Evolutionary conservation across 352 stramenopile genomes (phyloP), one percentile per base, ranked within the genome.

Genomic region (Plasmopara muralis): DNA sequence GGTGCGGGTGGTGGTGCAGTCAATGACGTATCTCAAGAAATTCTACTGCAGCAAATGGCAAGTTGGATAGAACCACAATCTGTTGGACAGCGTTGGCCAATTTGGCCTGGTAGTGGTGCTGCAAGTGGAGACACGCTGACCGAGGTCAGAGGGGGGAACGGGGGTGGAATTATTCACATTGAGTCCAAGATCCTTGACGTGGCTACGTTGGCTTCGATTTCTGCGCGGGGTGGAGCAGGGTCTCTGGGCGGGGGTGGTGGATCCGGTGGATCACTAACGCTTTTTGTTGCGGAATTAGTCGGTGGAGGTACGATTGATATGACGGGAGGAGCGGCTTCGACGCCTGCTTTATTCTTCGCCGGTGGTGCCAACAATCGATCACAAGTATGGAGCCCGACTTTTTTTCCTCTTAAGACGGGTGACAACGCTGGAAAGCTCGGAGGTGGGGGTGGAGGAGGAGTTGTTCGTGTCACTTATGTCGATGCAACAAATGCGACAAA

Each of bases 151-250:
- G 83, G 80, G 12, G 83, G 81, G 2, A 77, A 62, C 48, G 83
- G 83, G 7, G 83, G 83, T 38, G 83, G 83, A 10, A 52, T 93
- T 9, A 69, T 93, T 20, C 83, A 89, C 60, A 58, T 93, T 40
- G 60, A 68, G 0, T 69, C 78, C 0, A 72, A 66, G 47, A 70
- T 68, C 13, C 61, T 93, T 4, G 52, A 64, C 5, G 57, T 93
- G 14, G 55, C 42, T 30, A 77, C 77, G 44, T 30, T 42, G 9
- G 70, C 72, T 4, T 64, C 47, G 4, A 60, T 93, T 16, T 83
- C 64, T 55, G 80, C 71, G 6, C 58, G 64, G 35, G 83, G 83
- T 28, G 69, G 73, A 4, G 52, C 56, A 28, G 83, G 83, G 8
- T 73, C 60, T 4, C 82, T 77, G 47, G 72, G 74, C 13, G 83